phyloP scores from a whole-genome alignment of 1,284 basidiomycete genomes.

The Mycena sp. region DNA sequence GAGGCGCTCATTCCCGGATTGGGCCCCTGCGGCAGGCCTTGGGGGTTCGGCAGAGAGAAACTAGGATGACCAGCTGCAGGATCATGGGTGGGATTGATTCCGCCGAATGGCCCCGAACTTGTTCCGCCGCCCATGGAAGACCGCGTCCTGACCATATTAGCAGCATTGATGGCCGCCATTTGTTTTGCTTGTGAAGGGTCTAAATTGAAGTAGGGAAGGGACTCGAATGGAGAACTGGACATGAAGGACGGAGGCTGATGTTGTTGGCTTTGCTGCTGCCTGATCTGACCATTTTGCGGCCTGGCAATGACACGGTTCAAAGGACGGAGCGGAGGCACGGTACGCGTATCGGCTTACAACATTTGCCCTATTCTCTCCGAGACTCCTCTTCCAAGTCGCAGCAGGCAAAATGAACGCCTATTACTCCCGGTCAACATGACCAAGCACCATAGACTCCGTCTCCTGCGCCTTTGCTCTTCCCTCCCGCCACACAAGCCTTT shows the following conservation, averaged over 20 bases:
- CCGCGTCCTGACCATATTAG: conserved; percentile 66
- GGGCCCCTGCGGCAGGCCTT: conserved; percentile 42
- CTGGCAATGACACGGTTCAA: conserved; percentile 4
- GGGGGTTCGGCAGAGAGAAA: conserved; percentile 51
- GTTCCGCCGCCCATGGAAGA: conserved; percentile 62
- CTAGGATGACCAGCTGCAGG: conserved; percentile 51
- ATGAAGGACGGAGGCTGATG: conserved; percentile 36
- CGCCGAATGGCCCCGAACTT: conserved; percentile 64
- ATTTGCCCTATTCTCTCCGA: no score
- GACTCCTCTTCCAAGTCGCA: no score
- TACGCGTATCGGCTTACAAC: conserved; percentile 12
- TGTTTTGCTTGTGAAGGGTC: conserved; percentile 68
- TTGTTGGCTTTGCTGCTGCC: conserved; percentile 24
- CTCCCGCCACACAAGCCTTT: no score
- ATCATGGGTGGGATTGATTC: conserved; percentile 59
- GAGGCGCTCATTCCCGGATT: conserved; percentile 46
- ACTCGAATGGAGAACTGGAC: conserved; percentile 46
- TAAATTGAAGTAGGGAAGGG: conserved; percentile 47
- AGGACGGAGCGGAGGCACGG: conserved; percentile 38
- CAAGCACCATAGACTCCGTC: no score
- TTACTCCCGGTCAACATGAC: no score
- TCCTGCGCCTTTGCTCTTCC: no score
- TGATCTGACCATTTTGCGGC: conserved; percentile 8
- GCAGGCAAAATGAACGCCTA: no score
- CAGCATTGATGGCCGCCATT: conserved; percentile 76